A percentile compares a stretch with the other conserved stretches of the same genome.
Conservation (phyloP, 805 yeast species). For the Soucietia sequanensis region DNA sequence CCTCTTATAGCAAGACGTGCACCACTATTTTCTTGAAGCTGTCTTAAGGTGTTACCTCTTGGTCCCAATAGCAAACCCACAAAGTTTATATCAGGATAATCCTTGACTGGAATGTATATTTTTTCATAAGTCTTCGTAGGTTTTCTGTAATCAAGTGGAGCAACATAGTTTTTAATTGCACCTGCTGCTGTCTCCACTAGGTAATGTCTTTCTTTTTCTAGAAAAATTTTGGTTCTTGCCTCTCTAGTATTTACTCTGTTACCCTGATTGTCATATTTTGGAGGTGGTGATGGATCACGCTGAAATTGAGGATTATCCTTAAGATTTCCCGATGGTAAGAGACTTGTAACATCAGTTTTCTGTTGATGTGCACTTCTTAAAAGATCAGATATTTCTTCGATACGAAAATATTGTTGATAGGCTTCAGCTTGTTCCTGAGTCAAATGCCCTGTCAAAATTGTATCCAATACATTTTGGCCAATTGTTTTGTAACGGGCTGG, state of each 20-base stretch:
- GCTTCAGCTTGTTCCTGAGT: constrained; percentile 75
- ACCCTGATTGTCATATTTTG: constrained; percentile 81
- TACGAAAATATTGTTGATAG: constrained; percentile 65
- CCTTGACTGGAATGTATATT: constrained; percentile 78
- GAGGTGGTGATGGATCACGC: constrained; percentile 87
- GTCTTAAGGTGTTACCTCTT: constrained; percentile 85
- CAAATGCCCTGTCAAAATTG: constrained; percentile 42
- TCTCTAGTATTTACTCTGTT: constrained; percentile 85
- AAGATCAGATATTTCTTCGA: constrained; percentile 73
- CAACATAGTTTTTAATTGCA: constrained; percentile 69
- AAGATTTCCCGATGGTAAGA: constrained; percentile 42
- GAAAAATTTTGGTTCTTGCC: constrained; percentile 52
- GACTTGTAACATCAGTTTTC: constrained; percentile 39
- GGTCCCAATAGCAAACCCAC: constrained; percentile 93
- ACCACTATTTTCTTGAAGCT: constrained; percentile 80
- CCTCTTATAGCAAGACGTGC: constrained; percentile 92
- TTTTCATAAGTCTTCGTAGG: constrained; percentile 72
- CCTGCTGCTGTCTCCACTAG: constrained; percentile 75
- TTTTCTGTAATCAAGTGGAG: constrained; percentile 79
- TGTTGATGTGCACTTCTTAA: constrained; percentile 36
- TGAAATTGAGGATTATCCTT: constrained; percentile 32
- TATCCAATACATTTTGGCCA: constrained; percentile 22
- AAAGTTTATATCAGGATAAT: constrained; percentile 89
- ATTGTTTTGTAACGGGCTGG: constrained; percentile 24
- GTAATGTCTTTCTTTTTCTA: constrained; percentile 78